A percentile compares a stretch with the other conserved stretches of the same genome.
These are phyloP conservation scores for Penicillium sp. DNA, from an alignment of 2,329 filamentous ascomycete species.

Conservation along the genomic window DNA sequence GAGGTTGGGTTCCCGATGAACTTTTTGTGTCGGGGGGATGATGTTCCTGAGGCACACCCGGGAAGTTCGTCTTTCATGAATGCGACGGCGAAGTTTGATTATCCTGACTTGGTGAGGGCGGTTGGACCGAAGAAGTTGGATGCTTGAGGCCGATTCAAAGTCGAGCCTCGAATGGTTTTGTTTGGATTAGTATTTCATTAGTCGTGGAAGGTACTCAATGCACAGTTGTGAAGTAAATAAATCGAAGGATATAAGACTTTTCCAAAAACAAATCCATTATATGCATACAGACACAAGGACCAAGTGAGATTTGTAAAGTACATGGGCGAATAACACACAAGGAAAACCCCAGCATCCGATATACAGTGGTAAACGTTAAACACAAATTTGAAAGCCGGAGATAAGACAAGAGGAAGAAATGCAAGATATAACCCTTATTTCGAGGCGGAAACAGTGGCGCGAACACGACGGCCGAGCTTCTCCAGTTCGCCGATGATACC, in stretches of 20 bases:
- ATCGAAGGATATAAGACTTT: not conserved
- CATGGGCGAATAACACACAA: conserved; percentile 25
- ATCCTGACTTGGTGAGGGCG: conserved; percentile 15
- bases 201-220: not conserved
- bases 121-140: conserved; percentile 10
- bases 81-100: conserved; percentile 15
- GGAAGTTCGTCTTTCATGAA: conserved; percentile 10
- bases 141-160: not conserved
- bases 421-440: conserved; percentile 13
- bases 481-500: conserved; percentile 86
- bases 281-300: conserved; percentile 32
- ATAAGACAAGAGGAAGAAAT: conserved; percentile 12
- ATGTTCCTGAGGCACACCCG: conserved; percentile 14
- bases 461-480: conserved; percentile 50
- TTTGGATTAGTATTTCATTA: not conserved
- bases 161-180: too few species aligned
- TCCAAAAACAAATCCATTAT: conserved; percentile 28
- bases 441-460: conserved; percentile 9
- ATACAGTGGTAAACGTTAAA: conserved; percentile 21
- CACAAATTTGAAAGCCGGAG: not conserved
- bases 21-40: conserved; percentile 13
- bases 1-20: conserved; percentile 42
- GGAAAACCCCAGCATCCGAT: conserved; percentile 22
- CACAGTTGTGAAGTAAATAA: not conserved
- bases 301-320: conserved; percentile 33